These are phyloP conservation scores for Allium sativum DNA, from an alignment of 106 monocot species.

Conservation along the genomic window DNA sequence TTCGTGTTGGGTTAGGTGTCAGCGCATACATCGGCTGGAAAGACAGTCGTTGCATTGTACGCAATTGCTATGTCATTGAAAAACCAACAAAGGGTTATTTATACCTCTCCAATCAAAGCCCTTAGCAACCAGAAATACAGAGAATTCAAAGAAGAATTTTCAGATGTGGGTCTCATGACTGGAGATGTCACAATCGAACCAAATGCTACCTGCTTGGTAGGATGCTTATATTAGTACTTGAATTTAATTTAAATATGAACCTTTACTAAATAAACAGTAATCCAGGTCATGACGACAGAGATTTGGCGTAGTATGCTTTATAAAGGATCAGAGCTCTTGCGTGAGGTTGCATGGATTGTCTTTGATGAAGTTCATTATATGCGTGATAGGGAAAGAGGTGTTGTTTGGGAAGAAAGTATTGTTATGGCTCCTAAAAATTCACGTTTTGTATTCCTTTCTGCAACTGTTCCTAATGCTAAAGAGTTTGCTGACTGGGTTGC, in stretches of 20 bases:
- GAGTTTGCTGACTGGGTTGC: conserved; percentile 99
- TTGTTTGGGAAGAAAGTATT: conserved; percentile 99
- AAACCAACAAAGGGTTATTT: conserved; percentile 84
- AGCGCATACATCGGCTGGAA: conserved; percentile 97
- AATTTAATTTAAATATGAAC: too few relatives aligned
- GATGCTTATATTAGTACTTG: not conserved
- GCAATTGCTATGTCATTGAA: conserved; percentile 90
- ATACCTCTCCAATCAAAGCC: conserved; percentile 98
- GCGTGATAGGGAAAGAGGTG: conserved; percentile 95
- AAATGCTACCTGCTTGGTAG: conserved; percentile 94
- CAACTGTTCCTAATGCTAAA: conserved; percentile 95
- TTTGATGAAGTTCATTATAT: conserved; percentile 99
- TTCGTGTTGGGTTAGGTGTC: conserved; percentile 50
- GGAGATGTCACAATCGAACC: conserved; percentile 97
- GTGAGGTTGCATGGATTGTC: conserved; percentile 94
- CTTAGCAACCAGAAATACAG: conserved; percentile 97
- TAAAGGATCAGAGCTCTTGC: conserved; percentile 88
- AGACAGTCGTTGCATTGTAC: conserved; percentile 92
- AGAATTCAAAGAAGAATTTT: conserved; percentile 95
- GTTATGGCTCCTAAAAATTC: conserved; percentile 95
- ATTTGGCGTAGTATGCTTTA: conserved; percentile 99
- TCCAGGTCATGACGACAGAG: conserved; percentile 99
- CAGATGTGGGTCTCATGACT: conserved; percentile 97
- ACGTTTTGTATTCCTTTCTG: conserved; percentile 91
- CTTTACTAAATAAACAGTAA: too few relatives aligned